These are phyloP conservation scores for Seiridium cupressi DNA, from an alignment of 2,329 filamentous ascomycete genomes.

Conservation along the genomic window DNA sequence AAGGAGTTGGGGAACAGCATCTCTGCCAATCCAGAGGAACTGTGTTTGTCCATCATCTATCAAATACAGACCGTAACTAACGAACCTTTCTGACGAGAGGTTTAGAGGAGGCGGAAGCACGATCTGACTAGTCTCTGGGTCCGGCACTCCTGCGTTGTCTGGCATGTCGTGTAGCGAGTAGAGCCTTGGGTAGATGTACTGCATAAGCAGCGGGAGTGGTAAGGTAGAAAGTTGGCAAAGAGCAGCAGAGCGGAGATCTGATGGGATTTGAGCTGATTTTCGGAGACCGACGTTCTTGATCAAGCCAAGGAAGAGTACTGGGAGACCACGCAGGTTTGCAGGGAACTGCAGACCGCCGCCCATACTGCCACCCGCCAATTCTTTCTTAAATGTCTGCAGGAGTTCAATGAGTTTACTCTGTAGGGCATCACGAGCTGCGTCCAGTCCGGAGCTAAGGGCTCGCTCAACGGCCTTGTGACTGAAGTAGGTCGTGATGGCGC, in stretches of 20 bases:
- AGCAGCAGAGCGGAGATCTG: conserved; percentile 88
- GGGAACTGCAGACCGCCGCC: conserved; percentile 89
- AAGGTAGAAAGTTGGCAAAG: conserved; percentile 93
- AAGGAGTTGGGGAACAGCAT: conserved; percentile 86
- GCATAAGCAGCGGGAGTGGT: conserved; percentile 83
- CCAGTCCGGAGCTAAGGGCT: conserved; percentile 79
- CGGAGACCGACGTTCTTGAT: conserved; percentile 95
- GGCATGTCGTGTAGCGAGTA: conserved; percentile 97
- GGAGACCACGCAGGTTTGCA: conserved; percentile 83
- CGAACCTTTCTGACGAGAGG: conserved; percentile 82
- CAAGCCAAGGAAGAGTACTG: conserved; percentile 86
- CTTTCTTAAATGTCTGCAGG: conserved; percentile 93
- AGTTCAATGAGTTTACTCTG: conserved; percentile 92
- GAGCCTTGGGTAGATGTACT: conserved; percentile 84
- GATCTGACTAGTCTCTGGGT: conserved; percentile 84
- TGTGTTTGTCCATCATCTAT: conserved; percentile 98
- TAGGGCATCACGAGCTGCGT: conserved; percentile 85
- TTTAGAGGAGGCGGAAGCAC: conserved; percentile 82
- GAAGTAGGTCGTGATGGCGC: conserved; percentile 90
- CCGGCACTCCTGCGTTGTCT: conserved; percentile 82
- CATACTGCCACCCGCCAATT: conserved; percentile 93
- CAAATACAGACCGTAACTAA: conserved; percentile 88
- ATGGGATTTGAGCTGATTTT: conserved; percentile 90
- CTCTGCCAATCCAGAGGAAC: conserved; percentile 93
- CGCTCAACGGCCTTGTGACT: conserved; percentile 97